These are phyloP conservation scores for Komagataella ulmi DNA, from an alignment of 805 yeast species.

Conservation along the genomic window DNA sequence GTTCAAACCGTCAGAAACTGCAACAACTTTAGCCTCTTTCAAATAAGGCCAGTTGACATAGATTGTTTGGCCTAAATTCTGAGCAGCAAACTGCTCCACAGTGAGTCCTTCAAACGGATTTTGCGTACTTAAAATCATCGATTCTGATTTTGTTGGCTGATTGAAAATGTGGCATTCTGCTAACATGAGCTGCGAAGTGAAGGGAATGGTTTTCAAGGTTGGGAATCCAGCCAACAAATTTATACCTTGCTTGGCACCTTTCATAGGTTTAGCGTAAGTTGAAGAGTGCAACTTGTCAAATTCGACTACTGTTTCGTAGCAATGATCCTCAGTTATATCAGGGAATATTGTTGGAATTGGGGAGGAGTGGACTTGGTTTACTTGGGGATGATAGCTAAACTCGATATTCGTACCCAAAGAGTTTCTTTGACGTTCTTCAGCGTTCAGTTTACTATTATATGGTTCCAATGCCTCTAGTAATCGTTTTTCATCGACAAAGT, in stretches of 20 bases:
- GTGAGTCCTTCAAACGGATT: conserved; percentile 42
- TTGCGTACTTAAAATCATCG: conserved; percentile 54
- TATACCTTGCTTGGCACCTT: conserved; percentile 58
- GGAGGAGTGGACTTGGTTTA: conserved; percentile 50
- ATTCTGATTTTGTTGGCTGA: conserved; percentile 71
- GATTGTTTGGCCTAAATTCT: conserved; percentile 46
- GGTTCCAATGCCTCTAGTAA: conserved; percentile 65
- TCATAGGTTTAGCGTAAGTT: conserved; percentile 35
- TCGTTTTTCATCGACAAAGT: conserved; percentile 80
- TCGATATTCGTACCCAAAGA: conserved; percentile 55
- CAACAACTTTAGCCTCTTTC: conserved; percentile 61
- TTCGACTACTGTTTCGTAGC: conserved; percentile 47
- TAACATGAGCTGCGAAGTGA: conserved; percentile 34
- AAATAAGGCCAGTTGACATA: conserved; percentile 88
- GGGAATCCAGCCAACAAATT: conserved; percentile 86
- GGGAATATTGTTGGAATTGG: conserved; percentile 68
- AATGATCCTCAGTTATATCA: conserved; percentile 69
- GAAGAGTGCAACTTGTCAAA: conserved; percentile 24
- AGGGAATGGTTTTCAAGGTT: conserved; percentile 58
- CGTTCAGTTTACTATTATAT: conserved; percentile 41
- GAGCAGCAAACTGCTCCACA: conserved; percentile 50
- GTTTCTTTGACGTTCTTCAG: conserved; percentile 67
- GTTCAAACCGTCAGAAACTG: conserved; percentile 39
- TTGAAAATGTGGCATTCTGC: conserved; percentile 71
- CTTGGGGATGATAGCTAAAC: conserved; percentile 68